phyloP scores from a whole-genome alignment of 2,329 filamentous ascomycete genomes.

The Chaetomium sp. region DNA sequence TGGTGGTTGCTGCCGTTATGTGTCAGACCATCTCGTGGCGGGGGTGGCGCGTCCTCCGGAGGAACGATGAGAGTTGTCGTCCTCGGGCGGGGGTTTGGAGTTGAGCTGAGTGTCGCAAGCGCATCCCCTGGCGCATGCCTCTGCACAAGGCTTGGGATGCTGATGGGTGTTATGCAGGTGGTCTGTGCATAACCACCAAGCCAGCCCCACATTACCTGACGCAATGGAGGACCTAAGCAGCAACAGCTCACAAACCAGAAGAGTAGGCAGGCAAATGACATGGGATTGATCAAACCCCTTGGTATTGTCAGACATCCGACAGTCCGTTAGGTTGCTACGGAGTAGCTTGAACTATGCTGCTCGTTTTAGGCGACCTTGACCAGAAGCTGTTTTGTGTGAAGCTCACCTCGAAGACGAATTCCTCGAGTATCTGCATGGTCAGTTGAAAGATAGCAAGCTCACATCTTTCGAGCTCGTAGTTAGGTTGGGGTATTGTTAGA shows the following conservation, averaged over 20 bases:
- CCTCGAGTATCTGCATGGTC: neutral
- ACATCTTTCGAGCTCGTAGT: neutral
- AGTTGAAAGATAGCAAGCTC: too few relatives aligned
- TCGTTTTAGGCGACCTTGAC: neutral
- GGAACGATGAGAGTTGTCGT: slow-evolving; percentile 5
- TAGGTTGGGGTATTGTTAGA: neutral
- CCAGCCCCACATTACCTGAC: neutral
- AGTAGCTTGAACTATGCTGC: neutral
- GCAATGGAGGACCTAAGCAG: neutral
- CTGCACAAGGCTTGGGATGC: neutral
- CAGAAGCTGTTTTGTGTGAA: too few relatives aligned
- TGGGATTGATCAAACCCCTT: neutral
- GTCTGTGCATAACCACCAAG: neutral
- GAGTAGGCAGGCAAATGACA: neutral
- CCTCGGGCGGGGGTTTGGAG: neutral
- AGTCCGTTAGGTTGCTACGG: too few relatives aligned
- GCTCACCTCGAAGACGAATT: neutral
- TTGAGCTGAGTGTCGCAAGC: neutral
- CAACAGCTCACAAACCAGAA: neutral
- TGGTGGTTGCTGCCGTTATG: slow-evolving; percentile 40
- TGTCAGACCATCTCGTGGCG: slow-evolving; percentile 21
- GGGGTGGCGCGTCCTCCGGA: slow-evolving; percentile 9
- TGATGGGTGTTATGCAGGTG: neutral
- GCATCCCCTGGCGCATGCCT: neutral
- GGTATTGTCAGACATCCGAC: too few relatives aligned